A percentile compares a stretch with the other conserved stretches of the same genome.
These are phyloP conservation scores for Alternaria rosae DNA, from an alignment of 2,329 filamentous ascomycete genomes.

Conservation along the genomic window DNA sequence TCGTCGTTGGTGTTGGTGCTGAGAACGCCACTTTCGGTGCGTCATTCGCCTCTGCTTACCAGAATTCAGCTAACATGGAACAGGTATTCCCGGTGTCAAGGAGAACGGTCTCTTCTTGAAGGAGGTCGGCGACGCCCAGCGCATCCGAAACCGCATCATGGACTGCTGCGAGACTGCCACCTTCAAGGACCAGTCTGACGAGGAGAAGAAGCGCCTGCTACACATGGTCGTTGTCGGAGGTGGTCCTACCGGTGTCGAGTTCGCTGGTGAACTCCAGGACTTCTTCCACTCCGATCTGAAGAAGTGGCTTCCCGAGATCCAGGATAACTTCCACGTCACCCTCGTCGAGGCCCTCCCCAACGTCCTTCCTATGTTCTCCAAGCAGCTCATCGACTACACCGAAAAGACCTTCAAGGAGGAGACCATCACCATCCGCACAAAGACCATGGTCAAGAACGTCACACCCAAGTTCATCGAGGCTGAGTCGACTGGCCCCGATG, in stretches of 20 bases:
- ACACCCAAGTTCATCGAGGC: conserved; percentile 93
- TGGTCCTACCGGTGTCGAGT: conserved; percentile 96
- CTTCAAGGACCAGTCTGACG: conserved; percentile 91
- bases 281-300: conserved; percentile 98
- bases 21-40: conserved; percentile 97
- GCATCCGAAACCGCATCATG: conserved; percentile 98
- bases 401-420: conserved; percentile 99
- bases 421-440: conserved; percentile 95
- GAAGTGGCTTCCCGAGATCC: conserved; percentile 97
- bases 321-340: conserved; percentile 94
- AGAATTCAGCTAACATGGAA: conserved; percentile 22
- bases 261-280: conserved; percentile 96
- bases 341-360: conserved; percentile 97
- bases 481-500: conserved; percentile 80
- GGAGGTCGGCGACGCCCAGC: conserved; percentile 95
- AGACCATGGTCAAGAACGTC: conserved; percentile 99
- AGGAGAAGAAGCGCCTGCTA: conserved; percentile 91
- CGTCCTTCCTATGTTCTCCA: conserved; percentile 97
- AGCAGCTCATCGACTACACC: conserved; percentile 98
- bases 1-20: conserved; percentile 94
- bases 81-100: conserved; percentile 86
- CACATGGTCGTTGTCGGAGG: conserved; percentile 92
- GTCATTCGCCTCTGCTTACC: conserved; percentile 24
- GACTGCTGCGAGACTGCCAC: conserved; percentile 98
- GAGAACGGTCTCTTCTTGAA: conserved; percentile 98